Percentiles rank a stretch among this genome's conserved stretches.
Evolutionary conservation across 83 land plant genomes (phyloP).

Genomic region (Thuja plicata): DNA sequence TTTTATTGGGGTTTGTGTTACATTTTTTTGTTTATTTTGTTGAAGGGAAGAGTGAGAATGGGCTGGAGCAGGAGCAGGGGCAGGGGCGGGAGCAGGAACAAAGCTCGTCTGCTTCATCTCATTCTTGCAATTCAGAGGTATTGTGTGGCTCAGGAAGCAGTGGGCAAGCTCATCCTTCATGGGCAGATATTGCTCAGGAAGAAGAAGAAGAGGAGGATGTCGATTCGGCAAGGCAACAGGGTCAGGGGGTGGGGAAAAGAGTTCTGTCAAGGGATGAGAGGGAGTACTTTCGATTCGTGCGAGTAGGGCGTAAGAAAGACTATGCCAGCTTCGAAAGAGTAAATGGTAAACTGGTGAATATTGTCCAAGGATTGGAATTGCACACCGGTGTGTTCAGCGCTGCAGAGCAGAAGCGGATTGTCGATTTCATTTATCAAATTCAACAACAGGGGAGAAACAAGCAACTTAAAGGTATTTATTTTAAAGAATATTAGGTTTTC

Average conservation of each 20-base stretch:
- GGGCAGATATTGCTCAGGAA: conserved; percentile 73
- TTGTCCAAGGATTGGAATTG: conserved; percentile 84
- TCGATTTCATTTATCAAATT: conserved; percentile 56
- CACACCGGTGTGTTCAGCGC: conserved; percentile 82
- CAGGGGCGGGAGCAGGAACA: not conserved
- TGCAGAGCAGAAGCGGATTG: conserved; percentile 78
- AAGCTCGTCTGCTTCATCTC: not conserved
- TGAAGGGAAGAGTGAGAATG: not conserved
- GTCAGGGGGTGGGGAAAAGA: conserved; percentile 4
- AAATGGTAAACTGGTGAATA: conserved; percentile 64
- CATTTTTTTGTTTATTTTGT: not conserved
- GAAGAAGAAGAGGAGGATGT: conserved; percentile 38
- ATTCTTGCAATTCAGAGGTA: not conserved
- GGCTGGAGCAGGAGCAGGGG: not conserved
- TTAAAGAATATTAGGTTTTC: too few species aligned
- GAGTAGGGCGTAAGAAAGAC: conserved; percentile 67
- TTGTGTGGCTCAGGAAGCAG: not conserved
- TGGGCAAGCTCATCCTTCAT: conserved; percentile 27
- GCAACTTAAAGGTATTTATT: conserved; percentile 54
- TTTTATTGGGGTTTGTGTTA: not conserved
- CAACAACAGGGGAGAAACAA: conserved; percentile 62
- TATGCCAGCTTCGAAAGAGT: conserved; percentile 68
- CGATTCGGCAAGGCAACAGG: not conserved
- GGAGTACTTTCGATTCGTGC: conserved; percentile 53
- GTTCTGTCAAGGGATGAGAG: conserved; percentile 54